Evolutionary conservation across 1,284 basidiomycete genomes (phyloP), one percentile per base, ranked within the genome.

Genomic region (Melampsora americana): DNA sequence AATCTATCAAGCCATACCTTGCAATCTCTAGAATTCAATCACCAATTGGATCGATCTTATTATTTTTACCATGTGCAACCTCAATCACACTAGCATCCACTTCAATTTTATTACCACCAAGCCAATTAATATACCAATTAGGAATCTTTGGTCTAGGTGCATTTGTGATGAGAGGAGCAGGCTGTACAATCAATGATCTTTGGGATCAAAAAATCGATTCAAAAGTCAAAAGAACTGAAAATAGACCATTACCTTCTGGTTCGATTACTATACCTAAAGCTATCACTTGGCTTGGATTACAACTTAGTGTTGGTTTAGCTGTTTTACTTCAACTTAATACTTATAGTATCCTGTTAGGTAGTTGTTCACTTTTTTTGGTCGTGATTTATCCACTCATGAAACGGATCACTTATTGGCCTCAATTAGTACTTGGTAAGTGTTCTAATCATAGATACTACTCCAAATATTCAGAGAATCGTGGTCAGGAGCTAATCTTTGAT

Each of bases 161-260:
- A 0, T 81, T 97, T 60, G 87, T 99, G 73, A 99, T 99, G 96
- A 89, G 96, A 23, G 94, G 96, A 7, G 96, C 96, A 6, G 96
- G 96, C 5, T 99, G 96, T 83, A 98, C 93, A 0, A 96, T 99
- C 81, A 99, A 99, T 82, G 96, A 99, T 82, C 90, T 99, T 89
- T 99, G 96, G 95, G 96, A 99, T 83, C 86, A 87, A 78, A 88
- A 92, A 79, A 87, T 97, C 77, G 96, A 99, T 85, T 89, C 89
- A 81, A 89, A 90, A 74, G 96, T 99, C 67, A 92, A 93, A 78
- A 85, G 90, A 68, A 92, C 90, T 5, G 88, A 87, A 79, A 82
- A 84, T 3, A 83, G 90, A 46, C 90, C 90, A 0, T 83, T 99
- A 39, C 94, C 96, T 3, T 86, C 87, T 56, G 93, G 93, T 0